Percentiles rank a stretch among this genome's conserved stretches.
Evolutionary conservation across 2,329 filamentous ascomycete genomes (phyloP).

Genomic region (Corynespora cassiicola): DNA sequence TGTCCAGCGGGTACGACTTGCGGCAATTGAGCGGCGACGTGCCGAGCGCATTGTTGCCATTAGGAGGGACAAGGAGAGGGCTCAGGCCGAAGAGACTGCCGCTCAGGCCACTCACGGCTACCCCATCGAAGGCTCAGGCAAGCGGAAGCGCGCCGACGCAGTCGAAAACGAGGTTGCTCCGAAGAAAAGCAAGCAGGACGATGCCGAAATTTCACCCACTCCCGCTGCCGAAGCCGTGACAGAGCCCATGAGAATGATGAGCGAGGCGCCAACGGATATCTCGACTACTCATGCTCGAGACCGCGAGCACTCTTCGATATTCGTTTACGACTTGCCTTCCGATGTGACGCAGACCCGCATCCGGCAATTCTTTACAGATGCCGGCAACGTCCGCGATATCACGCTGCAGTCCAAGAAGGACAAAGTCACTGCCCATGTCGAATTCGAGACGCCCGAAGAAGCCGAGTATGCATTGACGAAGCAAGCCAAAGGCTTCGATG

Average conservation of each 20-base stretch:
- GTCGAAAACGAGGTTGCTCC: constrained; percentile 58
- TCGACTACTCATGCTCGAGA: constrained; percentile 70
- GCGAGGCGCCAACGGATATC: constrained; percentile 45
- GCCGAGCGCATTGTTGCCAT: constrained; percentile 56
- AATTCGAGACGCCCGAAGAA: constrained; percentile 83
- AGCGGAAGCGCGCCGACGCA: constrained; percentile 72
- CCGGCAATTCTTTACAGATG: constrained; percentile 89
- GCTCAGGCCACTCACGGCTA: constrained; percentile 19
- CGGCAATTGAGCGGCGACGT: constrained; percentile 75
- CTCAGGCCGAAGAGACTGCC: constrained; percentile 60
- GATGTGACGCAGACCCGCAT: constrained; percentile 75
- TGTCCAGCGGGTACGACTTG: constrained; percentile 74
- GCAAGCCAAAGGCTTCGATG: constrained; percentile 79
- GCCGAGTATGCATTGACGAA: constrained; percentile 81
- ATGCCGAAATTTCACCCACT: constrained; percentile 14
- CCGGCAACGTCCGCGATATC: constrained; percentile 82
- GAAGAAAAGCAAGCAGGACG: constrained; percentile 70
- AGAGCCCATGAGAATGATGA: too few species aligned
- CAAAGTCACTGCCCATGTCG: constrained; percentile 76
- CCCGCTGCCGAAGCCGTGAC: constrained; percentile 14
- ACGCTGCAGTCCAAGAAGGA: constrained; percentile 69
- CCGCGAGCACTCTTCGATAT: constrained; percentile 85
- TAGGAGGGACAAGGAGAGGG: constrained; percentile 67
- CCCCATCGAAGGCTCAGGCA: constrained; percentile 58
- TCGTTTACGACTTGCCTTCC: constrained; percentile 77